A percentile compares a stretch with the other conserved stretches of the same genome.
Conservation (phyloP, 2,329 filamentous ascomycete species). For the Aureobasidium sp. region DNA sequence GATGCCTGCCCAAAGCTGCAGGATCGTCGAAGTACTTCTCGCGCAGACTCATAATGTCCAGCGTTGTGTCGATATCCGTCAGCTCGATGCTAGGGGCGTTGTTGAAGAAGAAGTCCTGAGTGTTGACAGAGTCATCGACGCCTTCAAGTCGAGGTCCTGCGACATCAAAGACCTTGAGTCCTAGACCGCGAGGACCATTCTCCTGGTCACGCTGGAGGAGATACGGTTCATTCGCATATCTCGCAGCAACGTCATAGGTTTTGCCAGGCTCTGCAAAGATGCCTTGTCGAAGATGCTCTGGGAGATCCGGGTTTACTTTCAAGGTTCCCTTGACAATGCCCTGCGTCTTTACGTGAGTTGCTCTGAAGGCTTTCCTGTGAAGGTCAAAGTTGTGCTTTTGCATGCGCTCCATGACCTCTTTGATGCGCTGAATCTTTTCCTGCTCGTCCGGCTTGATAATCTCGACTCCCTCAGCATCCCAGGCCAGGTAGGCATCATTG, state of each 20-base stretch:
- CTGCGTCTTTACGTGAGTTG: slow-evolving; percentile 20
- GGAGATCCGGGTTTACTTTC: slow-evolving; percentile 18
- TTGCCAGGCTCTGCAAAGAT: slow-evolving; percentile 17
- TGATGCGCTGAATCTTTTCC: slow-evolving; percentile 15
- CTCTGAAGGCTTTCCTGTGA: slow-evolving; percentile 18
- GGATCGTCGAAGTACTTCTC: slow-evolving; percentile 25
- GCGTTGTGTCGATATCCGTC: slow-evolving; percentile 25
- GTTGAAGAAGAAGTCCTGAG: slow-evolving; percentile 29
- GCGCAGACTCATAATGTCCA: slow-evolving; percentile 27
- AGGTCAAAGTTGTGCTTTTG: slow-evolving; percentile 19
- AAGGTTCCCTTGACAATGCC: slow-evolving; percentile 20
- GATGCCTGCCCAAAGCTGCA: slow-evolving; percentile 17
- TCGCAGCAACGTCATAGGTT: slow-evolving; percentile 16
- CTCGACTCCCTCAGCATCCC: slow-evolving; percentile 6
- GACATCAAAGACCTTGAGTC: slow-evolving; percentile 20
- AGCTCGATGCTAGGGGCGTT: slow-evolving; percentile 27
- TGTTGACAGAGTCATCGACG: slow-evolving; percentile 15
- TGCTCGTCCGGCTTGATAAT: slow-evolving; percentile 16
- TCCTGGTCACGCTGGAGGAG: slow-evolving; percentile 20
- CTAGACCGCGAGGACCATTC: slow-evolving; percentile 19
- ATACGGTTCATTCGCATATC: slow-evolving; percentile 21
- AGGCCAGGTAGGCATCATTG: slow-evolving; percentile 21
- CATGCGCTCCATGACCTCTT: slow-evolving; percentile 16
- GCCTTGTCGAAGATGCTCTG: slow-evolving; percentile 19
- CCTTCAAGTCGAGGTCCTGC: slow-evolving; percentile 13